phyloP scores from a whole-genome alignment of 1,284 basidiomycete species.

The Trichosporon coremiiforme region DNA sequence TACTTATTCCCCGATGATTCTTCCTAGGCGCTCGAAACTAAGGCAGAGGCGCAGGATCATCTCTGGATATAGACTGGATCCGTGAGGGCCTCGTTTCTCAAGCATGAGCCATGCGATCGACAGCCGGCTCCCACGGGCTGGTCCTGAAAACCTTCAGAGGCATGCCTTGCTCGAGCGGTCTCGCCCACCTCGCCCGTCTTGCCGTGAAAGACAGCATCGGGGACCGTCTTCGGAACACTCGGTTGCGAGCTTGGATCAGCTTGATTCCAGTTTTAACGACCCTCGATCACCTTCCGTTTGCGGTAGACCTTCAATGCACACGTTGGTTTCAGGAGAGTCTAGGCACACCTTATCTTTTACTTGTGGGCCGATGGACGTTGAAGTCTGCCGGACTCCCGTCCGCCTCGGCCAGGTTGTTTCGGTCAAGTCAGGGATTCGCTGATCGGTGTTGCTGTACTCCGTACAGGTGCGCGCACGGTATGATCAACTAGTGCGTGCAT shows the following conservation, averaged over 20 bases:
- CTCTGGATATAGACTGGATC: neutral
- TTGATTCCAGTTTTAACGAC: neutral
- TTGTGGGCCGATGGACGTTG: neutral
- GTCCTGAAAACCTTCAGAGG: neutral
- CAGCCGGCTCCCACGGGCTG: neutral
- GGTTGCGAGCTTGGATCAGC: neutral
- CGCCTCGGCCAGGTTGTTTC: neutral
- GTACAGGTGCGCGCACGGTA: neutral
- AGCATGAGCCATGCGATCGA: neutral
- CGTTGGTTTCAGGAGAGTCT: neutral
- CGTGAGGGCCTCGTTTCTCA: neutral
- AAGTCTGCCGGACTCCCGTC: neutral
- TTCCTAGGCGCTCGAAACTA: neutral
- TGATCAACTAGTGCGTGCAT: neutral
- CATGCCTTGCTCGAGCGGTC: neutral
- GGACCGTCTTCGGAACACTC: neutral
- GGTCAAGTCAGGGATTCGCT: neutral
- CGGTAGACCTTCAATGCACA: neutral
- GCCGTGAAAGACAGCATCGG: neutral
- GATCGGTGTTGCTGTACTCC: neutral
- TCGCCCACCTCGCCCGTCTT: neutral
- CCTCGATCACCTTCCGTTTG: neutral
- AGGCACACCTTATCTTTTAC: neutral
- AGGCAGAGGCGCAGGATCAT: neutral
- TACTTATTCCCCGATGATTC: neutral